These are phyloP conservation scores for Chaetomidium leptoderma DNA, from an alignment of 495 filamentous ascomycete genomes.

Conservation along the genomic window DNA sequence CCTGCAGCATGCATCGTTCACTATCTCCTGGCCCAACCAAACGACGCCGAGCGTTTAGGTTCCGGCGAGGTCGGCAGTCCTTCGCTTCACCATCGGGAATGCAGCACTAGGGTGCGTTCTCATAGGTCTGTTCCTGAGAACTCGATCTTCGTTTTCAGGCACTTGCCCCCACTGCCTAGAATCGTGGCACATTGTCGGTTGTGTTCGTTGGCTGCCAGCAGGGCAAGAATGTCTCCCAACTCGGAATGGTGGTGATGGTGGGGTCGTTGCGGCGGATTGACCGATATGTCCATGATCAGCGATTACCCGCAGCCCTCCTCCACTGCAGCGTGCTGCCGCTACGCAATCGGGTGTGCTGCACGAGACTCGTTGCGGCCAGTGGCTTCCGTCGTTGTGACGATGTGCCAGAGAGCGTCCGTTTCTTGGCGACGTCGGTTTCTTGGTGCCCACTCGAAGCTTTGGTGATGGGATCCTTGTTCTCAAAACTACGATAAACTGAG, in stretches of 20 bases:
- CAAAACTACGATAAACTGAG: too few species aligned
- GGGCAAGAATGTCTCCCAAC: too few species aligned
- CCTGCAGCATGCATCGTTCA: not conserved
- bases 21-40: not conserved
- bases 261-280: not conserved
- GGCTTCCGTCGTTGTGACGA: not conserved
- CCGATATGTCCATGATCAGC: conserved; percentile 8
- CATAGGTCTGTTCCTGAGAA: conserved; percentile 2
- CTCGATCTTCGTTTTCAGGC: not conserved
- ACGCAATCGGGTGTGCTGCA: not conserved
- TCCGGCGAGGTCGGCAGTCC: not conserved
- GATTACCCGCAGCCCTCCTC: not conserved
- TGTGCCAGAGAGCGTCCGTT: not conserved
- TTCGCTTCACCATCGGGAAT: not conserved
- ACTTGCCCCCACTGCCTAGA: not conserved
- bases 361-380: not conserved
- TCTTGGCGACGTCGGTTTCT: not conserved
- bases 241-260: not conserved
- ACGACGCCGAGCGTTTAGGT: not conserved
- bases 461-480: not conserved
- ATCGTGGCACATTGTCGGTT: not conserved
- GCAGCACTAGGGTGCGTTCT: conserved; percentile 2
- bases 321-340: not conserved
- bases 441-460: not conserved
- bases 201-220: not conserved